Evolutionary conservation across 192 early-diverging fungal genomes (phyloP), one percentile per base, ranked within the genome.

Genomic region (Gigaspora rosea): DNA sequence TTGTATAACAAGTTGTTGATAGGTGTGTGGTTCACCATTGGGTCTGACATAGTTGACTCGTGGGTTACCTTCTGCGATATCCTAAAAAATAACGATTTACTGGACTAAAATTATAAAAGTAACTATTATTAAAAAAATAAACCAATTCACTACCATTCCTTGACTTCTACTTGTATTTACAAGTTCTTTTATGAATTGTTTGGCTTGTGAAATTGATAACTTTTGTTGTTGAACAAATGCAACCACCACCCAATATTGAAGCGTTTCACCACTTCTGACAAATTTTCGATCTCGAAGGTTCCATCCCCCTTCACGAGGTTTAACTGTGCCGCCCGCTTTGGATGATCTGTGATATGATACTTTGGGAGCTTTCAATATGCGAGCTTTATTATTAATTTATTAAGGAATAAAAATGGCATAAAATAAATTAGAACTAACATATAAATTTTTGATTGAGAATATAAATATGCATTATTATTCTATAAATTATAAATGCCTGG

Each of bases 261-360:
- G 88, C 18, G 87, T 87, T 2, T 87, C 89, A 46, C 95, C 95
- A 10, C 90, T 84, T 12, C 88, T 84, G 8, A 98, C 92, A 10
- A 97, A 92, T 74, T 89, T 89, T 81, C 91, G 92, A 78, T 92
- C 93, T 65, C 88, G 88, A 71, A 98, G 84, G 77, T 96, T 95
- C 96, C 96, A 98, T 12, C 91, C 90, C 33, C 97, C 95, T 78
- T 86, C 88, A 9, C 84, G 80, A 13, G 93, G 92, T 47, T 78
- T 73, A 50, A 82, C 73, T 65, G 91, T 79, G 4, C 76, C 73
- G 36, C 85, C 77, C 0, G 84, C 81, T 20, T 84, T 85, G 35
- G 90, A 90, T 0, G 64, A 66, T 8, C 66, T 27, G 22, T 86
- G 80, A 65, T 94, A 97, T 2, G 83, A 85, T 77, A 98, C 89